Base-by-base conservation (phyloP, 2,329 filamentous ascomycete genomes). In the Aspergillus texensis region DNA sequence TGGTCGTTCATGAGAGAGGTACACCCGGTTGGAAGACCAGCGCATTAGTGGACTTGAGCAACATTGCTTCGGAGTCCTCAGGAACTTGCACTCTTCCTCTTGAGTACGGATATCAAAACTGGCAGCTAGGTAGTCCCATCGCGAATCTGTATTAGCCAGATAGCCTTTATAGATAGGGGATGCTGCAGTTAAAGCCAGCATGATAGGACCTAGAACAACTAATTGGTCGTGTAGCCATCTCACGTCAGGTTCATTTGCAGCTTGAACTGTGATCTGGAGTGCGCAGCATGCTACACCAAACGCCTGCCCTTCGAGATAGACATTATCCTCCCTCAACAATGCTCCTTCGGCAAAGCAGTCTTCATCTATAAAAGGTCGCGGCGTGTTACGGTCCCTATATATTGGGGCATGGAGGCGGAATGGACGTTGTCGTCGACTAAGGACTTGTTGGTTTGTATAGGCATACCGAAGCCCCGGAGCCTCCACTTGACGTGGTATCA, bases 1-100 rank as follows among this genome's bases (percentile, higher is more conserved):
- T 10, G 46, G 66, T 30, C 46, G 58, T 14, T 96, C 93, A 61
- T 91, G 89, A 0, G 93, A 93, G 68, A 97, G 96, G 78, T 97
- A 97, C 6, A 93, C 96, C 5, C 62, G 46, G 46, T 50, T 50
- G 3, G 46, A 50, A 1, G 46, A 50, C 46, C 46, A 50, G 14
- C 46, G 46, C 6, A 16, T 50, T 4, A 50, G 14, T 16, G 46
- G 46, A n/a, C 3, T 19, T 1, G 46, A 30, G 14, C 46, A 50
- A 50, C 46, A 50, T 19, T 14, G 6, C 9, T 50, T 28, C 10
- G 12, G 5, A 8, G 46, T 19, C 26, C 4, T 2, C 3, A 30
- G 26, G 6, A 50, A 50, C 0, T 19, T 9, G 16, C 16, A 5
- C 6, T 21, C n/a, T 24, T 36, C 32, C 52, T 34, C 30, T 19